Conservation (phyloP, 2,329 filamentous ascomycete species). For the Xylaria sp. region DNA sequence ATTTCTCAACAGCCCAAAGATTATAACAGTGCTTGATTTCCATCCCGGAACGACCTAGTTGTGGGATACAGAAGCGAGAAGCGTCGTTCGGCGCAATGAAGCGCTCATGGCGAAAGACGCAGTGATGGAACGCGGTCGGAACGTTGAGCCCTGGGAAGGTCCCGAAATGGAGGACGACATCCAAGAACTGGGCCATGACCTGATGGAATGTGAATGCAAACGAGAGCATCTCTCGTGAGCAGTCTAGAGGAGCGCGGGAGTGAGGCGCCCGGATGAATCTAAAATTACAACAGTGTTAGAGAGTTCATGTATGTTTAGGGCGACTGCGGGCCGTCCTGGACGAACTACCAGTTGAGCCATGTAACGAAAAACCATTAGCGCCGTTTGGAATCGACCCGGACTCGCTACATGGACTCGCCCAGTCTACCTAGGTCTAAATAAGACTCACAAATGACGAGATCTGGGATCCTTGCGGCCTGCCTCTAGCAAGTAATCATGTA, state of each 20-base stretch:
- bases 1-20: conserved; percentile 15
- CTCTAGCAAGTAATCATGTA: not conserved
- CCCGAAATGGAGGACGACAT: conserved; percentile 8
- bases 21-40: conserved; percentile 20
- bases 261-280: conserved; percentile 15
- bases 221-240: conserved; percentile 9
- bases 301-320: not conserved
- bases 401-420: no score
- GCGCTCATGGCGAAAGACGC: conserved; percentile 4
- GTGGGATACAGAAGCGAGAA: not conserved
- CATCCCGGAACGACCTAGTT: conserved; percentile 8
- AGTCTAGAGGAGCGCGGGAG: conserved; percentile 14
- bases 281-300: not conserved
- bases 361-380: no score
- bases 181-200: conserved; percentile 19
- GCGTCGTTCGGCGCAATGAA: not conserved
- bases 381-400: no score
- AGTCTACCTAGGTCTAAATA: not conserved
- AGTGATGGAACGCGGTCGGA: conserved; percentile 1
- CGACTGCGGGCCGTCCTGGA: not conserved
- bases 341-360: no score
- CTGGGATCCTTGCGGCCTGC: not conserved
- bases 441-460: conserved; percentile 16
- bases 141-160: conserved; percentile 1
- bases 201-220: conserved; percentile 6